Evolutionary conservation across 805 yeast species (phyloP), one percentile per base, ranked within the genome.

Genomic region (Candida boleticola): DNA sequence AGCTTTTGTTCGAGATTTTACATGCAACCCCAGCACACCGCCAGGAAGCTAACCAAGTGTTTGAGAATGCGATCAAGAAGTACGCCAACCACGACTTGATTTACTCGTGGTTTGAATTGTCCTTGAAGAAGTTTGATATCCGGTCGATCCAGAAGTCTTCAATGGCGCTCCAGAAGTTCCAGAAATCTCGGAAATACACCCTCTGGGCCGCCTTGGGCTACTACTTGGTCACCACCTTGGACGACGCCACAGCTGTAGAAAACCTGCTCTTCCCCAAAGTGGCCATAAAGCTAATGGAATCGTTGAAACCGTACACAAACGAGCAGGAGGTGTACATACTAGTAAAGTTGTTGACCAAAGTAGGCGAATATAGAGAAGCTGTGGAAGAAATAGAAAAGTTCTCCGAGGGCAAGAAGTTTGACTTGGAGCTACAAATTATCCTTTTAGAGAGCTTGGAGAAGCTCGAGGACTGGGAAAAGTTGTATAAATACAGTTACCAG

Each of bases 291-390:
- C 57, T 83, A 47, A 57, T 85, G 22, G 79, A 75, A 22, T 60
- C 61, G n/a, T 55, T 74, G 14, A 64, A 66, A 34, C 87, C 92
- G 1, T 66, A 72, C 35, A 49, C 65, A 31, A 66, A 70, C 17
- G 77, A 83, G 6, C 95, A 88, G 51, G 95, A 89, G 45, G 63
- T 75, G 2, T 87, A 66, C 48, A 77, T 88, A 2, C 73, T 73
- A 43, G 80, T 79, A 2, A 63, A 71, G 32, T 70, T 86, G 2
- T 60, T 82, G 45, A 58, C 65, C 35, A 49, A 64, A 34, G 57
- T 51, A 30, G 63, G 63, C 0, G 61, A 71, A 17, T 46, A 57
- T 9, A 59, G 58, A 0, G 70, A 69, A 35, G 58, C 71, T 2
- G 47, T 51, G 4, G 49, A 48, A 5, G 42, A 49, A 18, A 56